These are phyloP conservation scores for slime mould (Dictyostelium discoideum) DNA, from an alignment of 78 protist genomes.

Conservation along the genomic window DNA sequence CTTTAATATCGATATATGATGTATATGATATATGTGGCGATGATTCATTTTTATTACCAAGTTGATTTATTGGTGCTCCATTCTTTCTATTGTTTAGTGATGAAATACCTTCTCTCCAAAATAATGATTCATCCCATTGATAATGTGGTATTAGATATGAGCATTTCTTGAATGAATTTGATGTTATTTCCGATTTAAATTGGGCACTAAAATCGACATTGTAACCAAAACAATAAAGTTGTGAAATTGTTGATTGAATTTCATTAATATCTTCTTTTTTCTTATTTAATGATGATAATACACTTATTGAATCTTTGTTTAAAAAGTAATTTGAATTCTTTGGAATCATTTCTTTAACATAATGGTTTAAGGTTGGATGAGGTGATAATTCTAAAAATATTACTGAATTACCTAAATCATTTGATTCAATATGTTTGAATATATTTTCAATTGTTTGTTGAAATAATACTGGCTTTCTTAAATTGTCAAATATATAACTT, in stretches of 20 bases:
- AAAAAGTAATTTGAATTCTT: slow-evolving; percentile 7
- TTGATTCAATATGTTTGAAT: neutral
- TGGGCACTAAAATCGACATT: neutral
- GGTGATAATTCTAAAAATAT: slow-evolving; percentile 30
- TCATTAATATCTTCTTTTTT: neutral
- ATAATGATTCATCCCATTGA: slow-evolving; percentile 14
- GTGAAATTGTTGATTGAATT: neutral
- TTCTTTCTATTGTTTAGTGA: neutral
- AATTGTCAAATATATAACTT: neutral
- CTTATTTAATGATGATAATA: slow-evolving; percentile 11
- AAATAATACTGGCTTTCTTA: slow-evolving; percentile 32
- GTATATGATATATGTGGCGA: neutral
- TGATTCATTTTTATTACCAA: neutral
- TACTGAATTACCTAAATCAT: neutral
- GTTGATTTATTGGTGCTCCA: neutral
- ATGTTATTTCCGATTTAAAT: neutral
- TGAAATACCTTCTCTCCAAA: neutral
- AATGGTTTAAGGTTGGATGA: slow-evolving; percentile 15
- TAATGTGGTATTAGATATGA: neutral
- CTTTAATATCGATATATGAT: neutral
- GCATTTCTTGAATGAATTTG: neutral
- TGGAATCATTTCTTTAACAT: neutral
- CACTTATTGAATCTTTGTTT: neutral
- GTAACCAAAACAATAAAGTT: slow-evolving; percentile 7
- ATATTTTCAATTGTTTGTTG: slow-evolving; percentile 8